Percentiles rank a stretch among this genome's conserved stretches.
Evolutionary conservation across 129 eudicot species (phyloP).

Genomic region (Pseudognaphalium luteoalbum): DNA sequence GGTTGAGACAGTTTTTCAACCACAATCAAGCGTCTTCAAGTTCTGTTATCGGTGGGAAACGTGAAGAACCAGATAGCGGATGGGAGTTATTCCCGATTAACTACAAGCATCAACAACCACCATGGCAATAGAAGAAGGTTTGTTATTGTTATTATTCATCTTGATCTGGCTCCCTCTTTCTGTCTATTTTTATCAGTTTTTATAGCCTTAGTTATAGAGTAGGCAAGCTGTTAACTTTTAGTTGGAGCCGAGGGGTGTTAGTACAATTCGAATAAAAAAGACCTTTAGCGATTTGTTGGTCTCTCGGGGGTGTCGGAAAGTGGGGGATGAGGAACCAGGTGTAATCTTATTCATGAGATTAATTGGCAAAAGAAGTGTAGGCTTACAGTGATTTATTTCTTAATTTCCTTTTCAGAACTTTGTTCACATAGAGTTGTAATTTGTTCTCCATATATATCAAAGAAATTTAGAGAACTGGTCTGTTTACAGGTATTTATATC

Average conservation of each 20-base stretch:
- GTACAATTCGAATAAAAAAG: slow-evolving; percentile 29
- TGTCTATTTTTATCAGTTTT: slow-evolving; percentile 26
- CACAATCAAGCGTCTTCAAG: slow-evolving; percentile 50
- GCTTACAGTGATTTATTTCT: slow-evolving; percentile 42
- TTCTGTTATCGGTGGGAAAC: slow-evolving; percentile 39
- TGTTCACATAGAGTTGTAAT: slow-evolving; percentile 41
- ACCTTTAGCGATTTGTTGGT: slow-evolving; percentile 16
- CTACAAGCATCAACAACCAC: slow-evolving; percentile 46
- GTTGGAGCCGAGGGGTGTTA: slow-evolving; percentile 34
- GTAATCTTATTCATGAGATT: slow-evolving; percentile 36
- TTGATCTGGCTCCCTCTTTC: slow-evolving; percentile 31
- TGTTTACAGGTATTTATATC: background rate
- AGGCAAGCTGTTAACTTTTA: slow-evolving; percentile 39
- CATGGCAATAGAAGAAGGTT: slow-evolving; percentile 38
- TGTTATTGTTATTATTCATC: slow-evolving; percentile 19
- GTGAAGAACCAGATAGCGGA: slow-evolving; percentile 40
- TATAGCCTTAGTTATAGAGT: slow-evolving; percentile 39
- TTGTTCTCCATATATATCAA: slow-evolving; percentile 27
- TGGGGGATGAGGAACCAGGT: slow-evolving; percentile 9
- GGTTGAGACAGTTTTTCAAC: slow-evolving; percentile 51
- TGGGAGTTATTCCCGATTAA: slow-evolving; percentile 39
- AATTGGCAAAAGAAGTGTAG: slow-evolving; percentile 36
- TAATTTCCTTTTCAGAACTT: slow-evolving; percentile 35
- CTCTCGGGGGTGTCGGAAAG: slow-evolving; percentile 10
- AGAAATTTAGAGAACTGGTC: slow-evolving; percentile 12